Base-by-base conservation (phyloP, 176 grass and related monocot genomes). In the Aechmea fasciata region DNA sequence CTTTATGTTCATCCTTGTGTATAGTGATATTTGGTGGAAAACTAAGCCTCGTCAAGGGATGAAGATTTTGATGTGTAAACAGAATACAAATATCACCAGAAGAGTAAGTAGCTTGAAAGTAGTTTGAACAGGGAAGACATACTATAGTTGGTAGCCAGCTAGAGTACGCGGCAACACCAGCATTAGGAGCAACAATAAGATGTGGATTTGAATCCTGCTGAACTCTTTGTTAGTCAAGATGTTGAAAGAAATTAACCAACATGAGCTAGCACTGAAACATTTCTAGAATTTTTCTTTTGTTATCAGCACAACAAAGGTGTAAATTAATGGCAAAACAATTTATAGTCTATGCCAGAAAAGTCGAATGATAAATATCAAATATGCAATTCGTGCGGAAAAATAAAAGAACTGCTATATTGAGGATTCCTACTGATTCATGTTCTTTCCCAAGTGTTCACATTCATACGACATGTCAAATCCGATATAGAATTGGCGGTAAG, bases 121-220 rank as follows among this genome's bases (percentile, higher is more conserved):
- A 13, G 14, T 57, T 57, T n/a, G 3, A 57, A 17, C 13, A 23
- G 7, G 26, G 59, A 72, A 76, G 63, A 85, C 94, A 81, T 83
- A 97, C 89, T 76, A 97, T 81, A 69, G 94, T 90, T 50, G 94
- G 84, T 73, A 79, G 73, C 94, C 94, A 97, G 66, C 74, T 90
- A 83, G 84, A 82, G 80, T 90, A 92, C 54, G 94, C 94, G 49
- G 94, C 89, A 29, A 97, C 73, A 83, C 94, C 89, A 26, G 94
- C 94, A 97, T 97, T 97, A 76, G 86, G 84, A 64, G 86, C 94
- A 79, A 97, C 15, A 73, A 97, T 84, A 73, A 97, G 70, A 70
- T 90, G 69, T 28, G 89, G 94, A 64, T 71, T 78, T 47, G 94
- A 90, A 64, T 90, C 86, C 94, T 97, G 68, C 7, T 74, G 11